A percentile compares a stretch with the other conserved stretches of the same genome.
phyloP scores from a whole-genome alignment of 1,284 basidiomycete species.

The Golubevia pallescens region DNA sequence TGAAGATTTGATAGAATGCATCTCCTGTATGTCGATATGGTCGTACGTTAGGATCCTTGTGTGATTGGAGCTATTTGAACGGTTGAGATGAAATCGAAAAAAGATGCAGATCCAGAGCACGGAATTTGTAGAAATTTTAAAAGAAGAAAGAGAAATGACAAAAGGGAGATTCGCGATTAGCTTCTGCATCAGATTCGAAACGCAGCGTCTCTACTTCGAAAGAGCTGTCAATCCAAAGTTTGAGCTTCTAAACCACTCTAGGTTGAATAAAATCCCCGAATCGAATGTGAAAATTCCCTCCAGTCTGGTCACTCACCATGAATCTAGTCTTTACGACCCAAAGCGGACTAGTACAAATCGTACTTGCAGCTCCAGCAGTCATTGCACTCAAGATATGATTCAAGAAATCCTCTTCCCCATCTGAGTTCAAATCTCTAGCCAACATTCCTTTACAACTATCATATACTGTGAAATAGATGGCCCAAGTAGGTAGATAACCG shows the following conservation, averaged over 20 bases:
- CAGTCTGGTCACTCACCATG: constrained; percentile 26
- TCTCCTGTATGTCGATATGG: constrained; percentile 53
- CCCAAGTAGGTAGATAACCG: constrained; percentile 62
- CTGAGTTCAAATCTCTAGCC: neutral
- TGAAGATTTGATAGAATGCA: constrained; percentile 52
- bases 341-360: constrained; percentile 51
- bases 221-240: neutral
- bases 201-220: no score
- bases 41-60: constrained; percentile 7
- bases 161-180: neutral
- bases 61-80: constrained; percentile 18
- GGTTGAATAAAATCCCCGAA: no score
- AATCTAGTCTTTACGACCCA: constrained; percentile 63
- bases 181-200: no score
- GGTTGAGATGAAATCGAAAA: constrained; percentile 9
- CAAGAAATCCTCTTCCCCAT: constrained; percentile 22
- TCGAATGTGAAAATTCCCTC: no score
- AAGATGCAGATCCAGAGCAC: constrained; percentile 15
- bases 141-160: neutral
- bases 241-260: no score
- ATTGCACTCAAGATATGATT: constrained; percentile 56
- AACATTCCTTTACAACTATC: constrained; percentile 39
- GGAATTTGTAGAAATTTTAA: neutral
- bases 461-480: constrained; percentile 62
- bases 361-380: constrained; percentile 53